phyloP scores from a whole-genome alignment of 345 rosid genomes.

The Brassica cretica region DNA sequence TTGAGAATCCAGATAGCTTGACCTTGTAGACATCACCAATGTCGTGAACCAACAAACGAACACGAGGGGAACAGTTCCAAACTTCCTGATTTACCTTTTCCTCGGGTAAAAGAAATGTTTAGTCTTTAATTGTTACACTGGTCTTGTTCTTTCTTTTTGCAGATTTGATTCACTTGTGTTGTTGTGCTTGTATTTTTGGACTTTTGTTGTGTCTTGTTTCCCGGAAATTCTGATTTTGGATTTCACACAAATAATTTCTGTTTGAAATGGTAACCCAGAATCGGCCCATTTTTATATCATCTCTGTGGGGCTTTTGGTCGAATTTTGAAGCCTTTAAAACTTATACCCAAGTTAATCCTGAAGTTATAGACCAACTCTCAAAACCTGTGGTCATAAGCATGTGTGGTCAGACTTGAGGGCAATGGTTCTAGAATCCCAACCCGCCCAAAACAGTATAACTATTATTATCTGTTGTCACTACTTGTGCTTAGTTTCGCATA shows the following conservation, averaged over 20 bases:
- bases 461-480: background rate
- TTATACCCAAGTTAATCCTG: background rate
- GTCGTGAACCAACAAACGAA: background rate
- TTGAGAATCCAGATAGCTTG: slow-evolving; percentile 81
- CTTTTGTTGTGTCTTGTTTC: background rate
- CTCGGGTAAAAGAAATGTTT: background rate
- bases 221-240: slow-evolving; percentile 19
- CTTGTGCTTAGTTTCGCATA: background rate
- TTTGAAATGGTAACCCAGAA: background rate
- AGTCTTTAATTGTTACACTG: slow-evolving; percentile 10
- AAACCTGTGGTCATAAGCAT: background rate
- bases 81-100: slow-evolving; percentile 1
- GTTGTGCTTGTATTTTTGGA: slow-evolving; percentile 20
- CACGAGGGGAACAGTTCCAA: slow-evolving; percentile 20
- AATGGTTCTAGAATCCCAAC: background rate
- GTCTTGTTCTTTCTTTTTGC: slow-evolving; percentile 20
- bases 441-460: background rate
- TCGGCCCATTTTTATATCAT: slow-evolving; percentile 2
- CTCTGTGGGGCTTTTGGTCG: slow-evolving; percentile 13
- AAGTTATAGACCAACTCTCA: background rate
- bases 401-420: background rate
- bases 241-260: slow-evolving; percentile 3
- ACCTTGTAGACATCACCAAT: slow-evolving; percentile 53
- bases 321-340: background rate
- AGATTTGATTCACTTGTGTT: slow-evolving; percentile 9